phyloP scores from a whole-genome alignment of 2,329 filamentous ascomycete species.

The Ramularia endophylla region DNA sequence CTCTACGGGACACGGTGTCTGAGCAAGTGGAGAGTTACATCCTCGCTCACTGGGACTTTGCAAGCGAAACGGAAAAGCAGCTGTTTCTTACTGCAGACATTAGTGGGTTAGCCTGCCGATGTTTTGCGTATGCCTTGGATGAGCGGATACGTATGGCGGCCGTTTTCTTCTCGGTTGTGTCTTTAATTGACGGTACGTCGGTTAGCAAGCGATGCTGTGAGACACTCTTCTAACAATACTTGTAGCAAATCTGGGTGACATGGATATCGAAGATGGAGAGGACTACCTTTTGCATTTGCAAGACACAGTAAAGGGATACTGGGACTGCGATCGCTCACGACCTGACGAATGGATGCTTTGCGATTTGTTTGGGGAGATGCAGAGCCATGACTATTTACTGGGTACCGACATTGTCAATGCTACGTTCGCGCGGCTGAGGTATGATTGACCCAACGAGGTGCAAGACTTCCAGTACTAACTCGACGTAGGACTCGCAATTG shows the following conservation, averaged over 20 bases:
- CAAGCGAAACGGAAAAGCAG: slow-evolving; percentile 1
- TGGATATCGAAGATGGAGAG: slow-evolving; percentile 8
- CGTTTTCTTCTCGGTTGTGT: slow-evolving; percentile 9
- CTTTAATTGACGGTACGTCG: neutral
- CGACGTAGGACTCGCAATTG: too few species aligned
- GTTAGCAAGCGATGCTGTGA: too few species aligned
- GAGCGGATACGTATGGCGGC: slow-evolving; percentile 11
- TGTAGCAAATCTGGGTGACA: slow-evolving; percentile 3
- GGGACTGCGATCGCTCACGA: slow-evolving; percentile 8
- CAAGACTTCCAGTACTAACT: too few species aligned
- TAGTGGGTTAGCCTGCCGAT: slow-evolving; percentile 7
- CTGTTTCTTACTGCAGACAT: slow-evolving; percentile 7
- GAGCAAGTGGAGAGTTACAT: slow-evolving; percentile 8
- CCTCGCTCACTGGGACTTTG: slow-evolving; percentile 10
- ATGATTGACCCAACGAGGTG: neutral
- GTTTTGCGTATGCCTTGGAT: slow-evolving; percentile 11
- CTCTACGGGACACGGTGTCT: slow-evolving; percentile 6
- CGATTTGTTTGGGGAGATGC: slow-evolving; percentile 12
- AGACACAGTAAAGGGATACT: slow-evolving; percentile 12
- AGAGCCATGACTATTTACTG: slow-evolving; percentile 8
- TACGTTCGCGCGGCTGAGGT: slow-evolving; percentile 6
- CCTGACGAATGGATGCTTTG: slow-evolving; percentile 10
- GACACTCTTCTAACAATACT: neutral
- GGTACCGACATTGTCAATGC: slow-evolving; percentile 8
- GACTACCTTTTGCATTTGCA: slow-evolving; percentile 8